phyloP scores from a whole-genome alignment of 805 yeast genomes.

The Lipomyces yamanashiensis region DNA sequence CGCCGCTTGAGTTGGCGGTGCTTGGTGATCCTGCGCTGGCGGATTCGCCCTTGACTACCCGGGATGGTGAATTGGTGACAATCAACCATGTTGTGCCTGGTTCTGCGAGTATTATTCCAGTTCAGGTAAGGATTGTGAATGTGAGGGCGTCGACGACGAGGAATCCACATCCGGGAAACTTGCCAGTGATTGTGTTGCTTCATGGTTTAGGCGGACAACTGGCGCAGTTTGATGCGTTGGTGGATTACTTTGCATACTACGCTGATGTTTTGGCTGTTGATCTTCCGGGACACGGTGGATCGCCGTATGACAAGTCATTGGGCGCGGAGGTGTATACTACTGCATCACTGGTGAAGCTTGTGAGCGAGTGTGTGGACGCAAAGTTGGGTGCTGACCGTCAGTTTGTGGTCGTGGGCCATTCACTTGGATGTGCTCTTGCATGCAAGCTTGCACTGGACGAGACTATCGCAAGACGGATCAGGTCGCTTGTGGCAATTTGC shows the following conservation, averaged over 20 bases:
- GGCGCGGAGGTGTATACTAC: slow-evolving; percentile 30
- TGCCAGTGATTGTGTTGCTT: slow-evolving; percentile 68
- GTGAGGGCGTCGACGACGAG: slow-evolving; percentile 22
- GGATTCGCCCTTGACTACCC: slow-evolving; percentile 31
- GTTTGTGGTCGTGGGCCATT: slow-evolving; percentile 65
- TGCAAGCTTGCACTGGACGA: background rate
- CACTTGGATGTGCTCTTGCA: slow-evolving; percentile 69
- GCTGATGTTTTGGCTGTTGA: slow-evolving; percentile 73
- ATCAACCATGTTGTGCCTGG: background rate
- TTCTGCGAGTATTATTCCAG: background rate
- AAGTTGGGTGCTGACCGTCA: slow-evolving; percentile 25
- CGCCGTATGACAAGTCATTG: slow-evolving; percentile 42
- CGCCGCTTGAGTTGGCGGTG: slow-evolving; percentile 21
- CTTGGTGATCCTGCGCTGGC: slow-evolving; percentile 25
- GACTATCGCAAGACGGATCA: slow-evolving; percentile 47
- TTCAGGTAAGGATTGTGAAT: slow-evolving; percentile 18
- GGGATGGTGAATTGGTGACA: slow-evolving; percentile 19
- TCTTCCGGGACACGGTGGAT: slow-evolving; percentile 83
- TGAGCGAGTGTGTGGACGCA: slow-evolving; percentile 34
- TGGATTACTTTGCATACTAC: slow-evolving; percentile 64
- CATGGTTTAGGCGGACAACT: slow-evolving; percentile 94
- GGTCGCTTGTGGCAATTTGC: slow-evolving; percentile 45
- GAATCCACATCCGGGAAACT: slow-evolving; percentile 27
- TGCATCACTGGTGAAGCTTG: slow-evolving; percentile 20
- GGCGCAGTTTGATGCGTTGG: slow-evolving; percentile 78